Percentiles rank a stretch among this genome's conserved stretches.
phyloP scores from a whole-genome alignment of 352 stramenopile species.

The Chrysophaeum taylorii region DNA sequence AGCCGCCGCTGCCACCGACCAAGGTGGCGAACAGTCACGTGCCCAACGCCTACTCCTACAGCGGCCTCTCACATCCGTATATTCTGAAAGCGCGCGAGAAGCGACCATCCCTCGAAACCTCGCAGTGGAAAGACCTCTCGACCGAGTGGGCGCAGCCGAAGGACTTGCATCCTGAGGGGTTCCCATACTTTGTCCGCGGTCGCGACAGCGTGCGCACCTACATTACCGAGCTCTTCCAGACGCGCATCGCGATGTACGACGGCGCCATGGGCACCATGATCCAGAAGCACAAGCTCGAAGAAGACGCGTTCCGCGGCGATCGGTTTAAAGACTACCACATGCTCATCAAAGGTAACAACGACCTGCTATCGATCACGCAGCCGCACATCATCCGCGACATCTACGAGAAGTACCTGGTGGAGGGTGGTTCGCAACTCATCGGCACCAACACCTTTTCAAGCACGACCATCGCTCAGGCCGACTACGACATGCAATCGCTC shows the following conservation, averaged over 20 bases:
- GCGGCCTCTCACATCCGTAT: not conserved
- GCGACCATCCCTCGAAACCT: not conserved
- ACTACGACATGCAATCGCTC: constrained; percentile 90
- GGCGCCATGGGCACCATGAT: constrained; percentile 97
- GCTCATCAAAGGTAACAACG: constrained; percentile 93
- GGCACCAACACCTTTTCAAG: constrained; percentile 93
- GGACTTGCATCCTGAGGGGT: constrained; percentile 44
- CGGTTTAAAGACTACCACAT: constrained; percentile 78
- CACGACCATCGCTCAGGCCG: constrained; percentile 86
- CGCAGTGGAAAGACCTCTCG: constrained; percentile 12
- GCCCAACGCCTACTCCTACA: constrained; percentile 4
- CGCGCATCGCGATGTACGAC: constrained; percentile 80
- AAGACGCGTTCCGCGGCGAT: constrained; percentile 87
- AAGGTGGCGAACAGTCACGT: constrained; percentile 40
- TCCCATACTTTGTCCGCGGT: constrained; percentile 63
- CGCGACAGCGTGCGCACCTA: constrained; percentile 60
- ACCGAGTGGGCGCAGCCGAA: constrained; percentile 41
- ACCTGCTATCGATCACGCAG: constrained; percentile 86
- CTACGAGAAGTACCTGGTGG: constrained; percentile 84
- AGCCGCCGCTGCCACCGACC: constrained; percentile 48
- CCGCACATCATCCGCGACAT: constrained; percentile 86
- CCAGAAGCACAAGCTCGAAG: constrained; percentile 77
- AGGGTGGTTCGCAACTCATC: constrained; percentile 79
- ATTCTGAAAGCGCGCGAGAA: constrained; percentile 10
- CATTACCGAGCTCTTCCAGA: constrained; percentile 61